Base-by-base conservation (phyloP, 345 rosid genomes). In the Rhizophora mangle region DNA sequence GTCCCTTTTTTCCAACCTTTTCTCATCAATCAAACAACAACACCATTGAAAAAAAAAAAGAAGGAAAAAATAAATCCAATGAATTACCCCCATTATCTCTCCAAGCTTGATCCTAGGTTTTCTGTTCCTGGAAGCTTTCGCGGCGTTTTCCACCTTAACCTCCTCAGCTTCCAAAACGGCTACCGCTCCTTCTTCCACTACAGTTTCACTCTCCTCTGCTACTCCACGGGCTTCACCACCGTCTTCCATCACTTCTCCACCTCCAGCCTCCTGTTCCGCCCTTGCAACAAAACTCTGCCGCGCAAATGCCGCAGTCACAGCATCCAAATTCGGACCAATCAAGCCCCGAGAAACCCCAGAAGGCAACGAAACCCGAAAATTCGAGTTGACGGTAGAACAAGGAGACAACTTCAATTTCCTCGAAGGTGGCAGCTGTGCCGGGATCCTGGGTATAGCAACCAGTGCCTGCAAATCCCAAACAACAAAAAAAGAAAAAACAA, bases 11-110 rank as follows among this genome's bases (percentile, higher is more conserved):
- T 10, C 46, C 15, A 10, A 10, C 46, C 15, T 10, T 39, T 39
- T 39, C 46, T 39, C 49, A 43, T 43, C 49, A 43, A 43, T 13
- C 49, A 11, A 43, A 43, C 18, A 43, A 43, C 1, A 43, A 5
- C 19, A 43, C 49, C 19, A 13, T 43, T 13, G 0, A 43, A 43
- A 30, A 37, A 15, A 7, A 8, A 34, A 27, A 26, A 58, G 11
- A 65, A 63, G 2, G 13, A 61, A 6, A 19, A 6, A 54, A 43
- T 27, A 5, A 34, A 21, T 31, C 11, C 59, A 20, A 20, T 47
- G 2, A 58, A 74, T 71, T 85, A 89, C 92, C 91, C 88, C 92
- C 86, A 89, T 87, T 22, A 89, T 70, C 16, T 89, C 92, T 22
- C 92, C 96, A 63, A 89, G 88, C 83, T 85, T 85, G 60, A 76